phyloP scores from a whole-genome alignment of 441 rosid species.

The Hypseocharis bilobata region DNA sequence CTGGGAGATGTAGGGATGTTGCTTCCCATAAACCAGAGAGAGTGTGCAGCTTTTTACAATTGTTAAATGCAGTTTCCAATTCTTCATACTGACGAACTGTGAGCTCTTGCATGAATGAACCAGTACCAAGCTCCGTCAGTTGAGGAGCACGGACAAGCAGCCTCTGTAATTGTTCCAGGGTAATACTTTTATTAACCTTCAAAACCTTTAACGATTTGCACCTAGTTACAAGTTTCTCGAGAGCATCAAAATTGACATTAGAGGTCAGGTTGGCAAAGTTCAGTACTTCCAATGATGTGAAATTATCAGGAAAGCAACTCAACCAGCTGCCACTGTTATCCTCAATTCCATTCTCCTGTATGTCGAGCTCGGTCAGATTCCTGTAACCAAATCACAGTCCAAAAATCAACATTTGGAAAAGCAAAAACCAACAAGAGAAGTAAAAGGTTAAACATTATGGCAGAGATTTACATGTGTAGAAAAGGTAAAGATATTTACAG shows the following conservation, averaged over 20 bases:
- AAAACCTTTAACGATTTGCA: slow-evolving; percentile 49
- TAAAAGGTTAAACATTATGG: neutral
- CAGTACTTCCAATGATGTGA: slow-evolving; percentile 48
- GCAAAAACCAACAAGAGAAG: slow-evolving; percentile 5
- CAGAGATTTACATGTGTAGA: neutral
- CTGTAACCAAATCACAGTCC: slow-evolving; percentile 26
- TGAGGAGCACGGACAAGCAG: slow-evolving; percentile 42
- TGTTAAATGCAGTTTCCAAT: slow-evolving; percentile 35
- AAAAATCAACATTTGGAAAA: slow-evolving; percentile 7
- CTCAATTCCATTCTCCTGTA: slow-evolving; percentile 56
- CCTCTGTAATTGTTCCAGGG: slow-evolving; percentile 45
- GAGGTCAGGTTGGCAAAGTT: slow-evolving; percentile 46
- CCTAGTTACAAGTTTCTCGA: slow-evolving; percentile 48
- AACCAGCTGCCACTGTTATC: slow-evolving; percentile 54
- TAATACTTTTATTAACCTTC: slow-evolving; percentile 43
- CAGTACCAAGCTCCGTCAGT: slow-evolving; percentile 53
- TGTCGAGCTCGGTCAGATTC: slow-evolving; percentile 58
- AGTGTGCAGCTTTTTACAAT: slow-evolving; percentile 38
- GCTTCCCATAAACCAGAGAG: slow-evolving; percentile 61
- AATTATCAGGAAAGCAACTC: slow-evolving; percentile 54
- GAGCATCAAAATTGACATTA: slow-evolving; percentile 51
- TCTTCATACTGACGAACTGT: slow-evolving; percentile 27
- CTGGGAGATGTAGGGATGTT: slow-evolving; percentile 35
- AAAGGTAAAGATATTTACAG: neutral
- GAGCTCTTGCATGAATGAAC: slow-evolving; percentile 45